Percentiles rank a stretch among this genome's conserved stretches.
Conservation (phyloP, 2,329 filamentous ascomycete genomes). For the Knoxdaviesia proteae region DNA sequence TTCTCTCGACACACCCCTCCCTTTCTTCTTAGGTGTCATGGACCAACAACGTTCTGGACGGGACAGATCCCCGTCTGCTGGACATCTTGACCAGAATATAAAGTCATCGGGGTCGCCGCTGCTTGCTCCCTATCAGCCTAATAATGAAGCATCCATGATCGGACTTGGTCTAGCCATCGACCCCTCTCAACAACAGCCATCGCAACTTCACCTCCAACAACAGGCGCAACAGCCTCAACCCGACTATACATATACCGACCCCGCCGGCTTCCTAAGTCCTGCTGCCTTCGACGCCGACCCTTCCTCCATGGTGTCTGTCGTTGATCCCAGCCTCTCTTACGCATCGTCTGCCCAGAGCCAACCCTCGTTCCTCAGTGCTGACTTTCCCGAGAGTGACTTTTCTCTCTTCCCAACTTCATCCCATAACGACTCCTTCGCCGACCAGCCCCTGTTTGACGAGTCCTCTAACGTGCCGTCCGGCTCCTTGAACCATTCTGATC, state of each 20-base stretch:
- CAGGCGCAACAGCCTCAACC: too few relatives aligned
- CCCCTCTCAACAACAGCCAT: too few relatives aligned
- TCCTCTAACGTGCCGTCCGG: constrained; percentile 2
- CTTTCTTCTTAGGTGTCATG: not conserved
- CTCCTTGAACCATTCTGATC: constrained; percentile 22
- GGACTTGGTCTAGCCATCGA: too few relatives aligned
- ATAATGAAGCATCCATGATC: too few relatives aligned
- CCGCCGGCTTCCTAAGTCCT: not conserved
- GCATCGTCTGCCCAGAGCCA: constrained; percentile 17
- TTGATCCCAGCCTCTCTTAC: constrained; percentile 15
- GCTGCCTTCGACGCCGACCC: not conserved
- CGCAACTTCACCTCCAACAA: too few relatives aligned
- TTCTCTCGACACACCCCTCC: not conserved
- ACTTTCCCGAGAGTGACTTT: constrained; percentile 36
- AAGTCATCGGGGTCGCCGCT: too few relatives aligned
- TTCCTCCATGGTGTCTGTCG: not conserved
- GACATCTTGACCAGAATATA: too few relatives aligned
- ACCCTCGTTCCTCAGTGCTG: constrained; percentile 12
- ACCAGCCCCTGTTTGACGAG: constrained; percentile 37
- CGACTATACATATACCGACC: too few relatives aligned
- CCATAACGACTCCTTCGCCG: constrained; percentile 34
- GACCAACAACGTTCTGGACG: too few relatives aligned
- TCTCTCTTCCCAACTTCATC: constrained; percentile 39
- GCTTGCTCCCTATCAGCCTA: too few relatives aligned
- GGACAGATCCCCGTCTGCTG: too few relatives aligned